Percentiles rank a stretch among this genome's conserved stretches.
phyloP scores from a whole-genome alignment of 352 stramenopile genomes.

The Pythium coloratum region DNA sequence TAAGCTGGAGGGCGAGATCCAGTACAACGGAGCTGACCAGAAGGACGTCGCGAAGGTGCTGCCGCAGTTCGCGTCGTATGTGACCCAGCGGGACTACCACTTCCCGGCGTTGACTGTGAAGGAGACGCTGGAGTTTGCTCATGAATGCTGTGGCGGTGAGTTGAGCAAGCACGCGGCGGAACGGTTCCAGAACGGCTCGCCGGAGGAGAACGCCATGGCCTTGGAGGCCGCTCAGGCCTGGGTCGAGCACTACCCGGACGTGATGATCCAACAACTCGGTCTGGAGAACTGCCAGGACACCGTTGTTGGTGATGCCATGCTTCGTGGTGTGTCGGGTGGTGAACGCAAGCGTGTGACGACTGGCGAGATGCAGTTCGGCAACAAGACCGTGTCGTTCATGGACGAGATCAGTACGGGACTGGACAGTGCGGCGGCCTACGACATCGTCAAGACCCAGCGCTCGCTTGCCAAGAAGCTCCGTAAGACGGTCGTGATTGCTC shows the following conservation, averaged over 20 bases:
- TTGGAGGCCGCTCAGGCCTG: constrained; percentile 22
- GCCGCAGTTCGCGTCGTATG: constrained; percentile 55
- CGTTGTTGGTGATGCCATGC: constrained; percentile 45
- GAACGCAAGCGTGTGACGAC: constrained; percentile 35
- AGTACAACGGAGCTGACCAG: constrained; percentile 47
- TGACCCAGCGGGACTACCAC: constrained; percentile 53
- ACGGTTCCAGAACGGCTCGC: constrained; percentile 18
- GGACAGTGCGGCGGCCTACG: constrained; percentile 35
- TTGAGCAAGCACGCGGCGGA: constrained; percentile 35
- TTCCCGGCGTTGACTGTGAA: constrained; percentile 49
- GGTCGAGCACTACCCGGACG: constrained; percentile 36
- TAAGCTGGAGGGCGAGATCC: constrained; percentile 43
- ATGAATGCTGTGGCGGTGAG: constrained; percentile 50
- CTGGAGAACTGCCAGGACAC: constrained; percentile 39
- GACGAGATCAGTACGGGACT: constrained; percentile 91
- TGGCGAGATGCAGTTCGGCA: constrained; percentile 66
- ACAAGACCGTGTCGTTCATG: constrained; percentile 51
- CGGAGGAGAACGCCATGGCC: constrained; percentile 20
- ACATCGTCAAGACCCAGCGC: constrained; percentile 74
- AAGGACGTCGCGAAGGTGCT: constrained; percentile 33
- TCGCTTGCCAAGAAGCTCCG: constrained; percentile 32
- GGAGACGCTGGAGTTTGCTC: constrained; percentile 59
- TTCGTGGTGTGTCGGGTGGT: constrained; percentile 47
- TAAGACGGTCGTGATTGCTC: constrained; percentile 32
- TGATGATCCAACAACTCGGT: constrained; percentile 39